These are phyloP conservation scores for Fraxinus floribunda DNA, from an alignment of 305 asterid species.

Conservation along the genomic window DNA sequence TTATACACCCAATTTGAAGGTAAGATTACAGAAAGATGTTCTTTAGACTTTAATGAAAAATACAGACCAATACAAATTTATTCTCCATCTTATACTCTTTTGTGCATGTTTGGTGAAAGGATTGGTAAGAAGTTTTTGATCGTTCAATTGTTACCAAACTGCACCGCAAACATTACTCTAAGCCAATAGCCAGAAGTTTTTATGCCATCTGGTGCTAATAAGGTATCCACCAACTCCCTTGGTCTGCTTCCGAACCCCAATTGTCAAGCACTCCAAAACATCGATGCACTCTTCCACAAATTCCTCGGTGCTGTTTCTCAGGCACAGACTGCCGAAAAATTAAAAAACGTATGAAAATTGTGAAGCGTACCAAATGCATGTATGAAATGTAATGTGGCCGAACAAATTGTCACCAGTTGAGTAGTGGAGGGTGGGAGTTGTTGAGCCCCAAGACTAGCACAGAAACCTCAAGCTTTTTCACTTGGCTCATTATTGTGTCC, in stretches of 20 bases:
- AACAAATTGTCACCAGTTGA: constrained; percentile 3
- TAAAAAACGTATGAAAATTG: background rate
- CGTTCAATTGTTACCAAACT: background rate
- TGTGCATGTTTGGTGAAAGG: background rate
- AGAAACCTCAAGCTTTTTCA: constrained; percentile 21
- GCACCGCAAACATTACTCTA: constrained; percentile 16
- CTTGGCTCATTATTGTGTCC: constrained; percentile 22
- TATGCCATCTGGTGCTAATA: constrained; percentile 93
- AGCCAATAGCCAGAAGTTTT: constrained; percentile 92
- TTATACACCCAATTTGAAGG: background rate
- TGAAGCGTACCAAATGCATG: background rate
- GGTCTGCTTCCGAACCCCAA: constrained; percentile 79
- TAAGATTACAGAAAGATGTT: background rate
- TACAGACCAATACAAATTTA: background rate
- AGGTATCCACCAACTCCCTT: constrained; percentile 82
- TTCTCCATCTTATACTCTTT: background rate
- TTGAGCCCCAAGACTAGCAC: constrained; percentile 19
- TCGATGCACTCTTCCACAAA: constrained; percentile 28
- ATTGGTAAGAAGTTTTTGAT: background rate
- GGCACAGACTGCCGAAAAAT: constrained; percentile 17
- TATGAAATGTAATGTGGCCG: background rate
- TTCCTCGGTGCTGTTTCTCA: constrained; percentile 20
- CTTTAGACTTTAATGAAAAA: background rate
- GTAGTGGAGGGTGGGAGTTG: constrained; percentile 2
- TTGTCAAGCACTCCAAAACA: constrained; percentile 52